Evolutionary conservation across 2,329 filamentous ascomycete species (phyloP), one percentile per base, ranked within the genome.

Genomic region (Rhynchosporium secalis): DNA sequence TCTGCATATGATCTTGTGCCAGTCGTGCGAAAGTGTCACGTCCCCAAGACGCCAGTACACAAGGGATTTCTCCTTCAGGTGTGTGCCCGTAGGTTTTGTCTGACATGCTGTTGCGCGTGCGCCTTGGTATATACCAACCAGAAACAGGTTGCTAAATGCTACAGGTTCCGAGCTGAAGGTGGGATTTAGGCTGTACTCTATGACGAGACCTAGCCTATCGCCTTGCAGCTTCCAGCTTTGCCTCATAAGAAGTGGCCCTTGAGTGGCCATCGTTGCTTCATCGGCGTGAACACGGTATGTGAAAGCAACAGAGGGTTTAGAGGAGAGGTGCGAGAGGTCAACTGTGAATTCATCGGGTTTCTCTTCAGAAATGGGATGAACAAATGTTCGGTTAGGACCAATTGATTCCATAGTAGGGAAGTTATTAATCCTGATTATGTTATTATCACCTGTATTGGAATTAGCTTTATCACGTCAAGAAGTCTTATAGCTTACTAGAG

Each of bases 351-450:
- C 88, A 62, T 96, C 93, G 3, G 89, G 83, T 62, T 84, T 86
- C 9, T 88, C 85, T 1, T 81, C 72, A 0, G 79, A 76, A 4
- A 83, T 80, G 68, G 92, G 89, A 38, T 87, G 86, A 57, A 98
- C 87, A 76, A 98, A 96, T 62, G 92, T 90, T 48, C 92, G 91
- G 74, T 99, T 99, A 1, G 93, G 92, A 0, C 92, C 93, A 61
- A 99, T 93, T 71, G 91, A 92, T 71, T 98, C 95, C 5, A 99
- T 83, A n/a, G 84, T 83, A 9, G 87, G 78, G 73, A 96, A 96
- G 73, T 96, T 95, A 71, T 96, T 91, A 63, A 99, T 85, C 26
- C 91, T 88, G 68, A 98, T 88, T 1, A 80, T 88, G 71, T 93
- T 83, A 36, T 79, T 78, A 26, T 77, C 28, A 49, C 36, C 83